Conservation (phyloP, 2,329 filamentous ascomycete genomes). For the Shiraia bambusicola region DNA sequence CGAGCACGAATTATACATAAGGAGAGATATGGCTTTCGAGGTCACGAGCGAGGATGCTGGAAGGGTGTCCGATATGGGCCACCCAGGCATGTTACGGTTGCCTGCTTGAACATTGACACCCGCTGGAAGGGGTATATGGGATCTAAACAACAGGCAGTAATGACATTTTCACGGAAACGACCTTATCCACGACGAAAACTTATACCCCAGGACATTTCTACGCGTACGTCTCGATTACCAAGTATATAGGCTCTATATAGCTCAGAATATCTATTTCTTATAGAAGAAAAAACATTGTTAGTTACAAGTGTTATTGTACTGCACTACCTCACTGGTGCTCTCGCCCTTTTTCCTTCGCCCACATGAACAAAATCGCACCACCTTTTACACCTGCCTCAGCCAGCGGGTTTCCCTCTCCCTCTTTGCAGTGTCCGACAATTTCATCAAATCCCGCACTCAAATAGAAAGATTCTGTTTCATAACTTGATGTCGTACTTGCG, state of each 20-base stretch:
- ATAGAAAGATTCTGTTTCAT: conserved; percentile 48
- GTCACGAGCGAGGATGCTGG: conserved; percentile 3
- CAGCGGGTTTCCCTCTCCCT: conserved; percentile 38
- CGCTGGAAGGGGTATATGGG: too few relatives aligned
- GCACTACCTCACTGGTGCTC: not conserved
- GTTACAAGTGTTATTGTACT: too few relatives aligned
- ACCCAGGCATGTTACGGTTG: conserved; percentile 1
- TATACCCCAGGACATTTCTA: too few relatives aligned
- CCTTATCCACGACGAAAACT: too few relatives aligned
- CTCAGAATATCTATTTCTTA: too few relatives aligned
- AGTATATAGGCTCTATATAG: too few relatives aligned
- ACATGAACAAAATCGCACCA: conserved; percentile 39
- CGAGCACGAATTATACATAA: conserved; percentile 1
- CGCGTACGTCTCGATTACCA: too few relatives aligned
- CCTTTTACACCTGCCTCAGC: conserved; percentile 24
- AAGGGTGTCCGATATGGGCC: not conserved
- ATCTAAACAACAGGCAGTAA: too few relatives aligned
- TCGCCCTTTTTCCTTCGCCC: conserved; percentile 7
- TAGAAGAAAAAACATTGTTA: too few relatives aligned
- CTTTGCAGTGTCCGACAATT: conserved; percentile 33
- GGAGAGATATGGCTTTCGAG: conserved; percentile 1
- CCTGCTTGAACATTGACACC: not conserved
- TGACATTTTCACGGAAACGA: too few relatives aligned
- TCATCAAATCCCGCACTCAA: conserved; percentile 39
- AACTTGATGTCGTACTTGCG: conserved; percentile 45